A percentile compares a stretch with the other conserved stretches of the same genome.
phyloP scores from a whole-genome alignment of 129 eudicot species.

The Tagetes erecta region DNA sequence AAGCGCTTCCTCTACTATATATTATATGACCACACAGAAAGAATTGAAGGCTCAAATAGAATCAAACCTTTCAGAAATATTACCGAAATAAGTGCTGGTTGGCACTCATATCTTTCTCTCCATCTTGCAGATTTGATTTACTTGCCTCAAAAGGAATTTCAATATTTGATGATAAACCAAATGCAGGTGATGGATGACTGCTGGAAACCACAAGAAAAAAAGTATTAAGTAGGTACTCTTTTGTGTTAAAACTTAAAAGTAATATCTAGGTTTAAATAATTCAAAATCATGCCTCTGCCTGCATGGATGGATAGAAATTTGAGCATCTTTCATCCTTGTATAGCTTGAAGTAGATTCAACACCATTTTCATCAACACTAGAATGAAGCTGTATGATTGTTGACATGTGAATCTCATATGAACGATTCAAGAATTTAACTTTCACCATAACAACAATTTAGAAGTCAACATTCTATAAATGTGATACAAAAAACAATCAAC shows the following conservation, averaged over 20 bases:
- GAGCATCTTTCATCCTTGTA: constrained; percentile 40
- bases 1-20: not conserved
- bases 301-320: constrained; percentile 38
- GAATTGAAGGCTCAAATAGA: constrained; percentile 43
- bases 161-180: constrained; percentile 55
- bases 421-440: not conserved
- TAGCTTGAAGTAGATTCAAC: constrained; percentile 47
- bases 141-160: constrained; percentile 58
- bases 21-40: not conserved
- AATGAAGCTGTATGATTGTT: constrained; percentile 51
- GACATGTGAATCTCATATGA: constrained; percentile 7
- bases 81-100: constrained; percentile 68
- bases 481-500: not conserved
- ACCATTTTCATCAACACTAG: constrained; percentile 52
- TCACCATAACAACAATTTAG: constrained; percentile 1
- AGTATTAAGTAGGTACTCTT: not conserved
- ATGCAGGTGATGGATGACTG: constrained; percentile 69
- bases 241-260: constrained; percentile 4
- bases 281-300: constrained; percentile 42
- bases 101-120: constrained; percentile 56
- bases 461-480: constrained; percentile 4
- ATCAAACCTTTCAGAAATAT: constrained; percentile 71
- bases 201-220: constrained; percentile 38
- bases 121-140: constrained; percentile 49
- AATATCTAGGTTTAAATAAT: constrained; percentile 11